phyloP scores from a whole-genome alignment of 2,329 filamentous ascomycete genomes.

The Fusarium keratoplasticum region DNA sequence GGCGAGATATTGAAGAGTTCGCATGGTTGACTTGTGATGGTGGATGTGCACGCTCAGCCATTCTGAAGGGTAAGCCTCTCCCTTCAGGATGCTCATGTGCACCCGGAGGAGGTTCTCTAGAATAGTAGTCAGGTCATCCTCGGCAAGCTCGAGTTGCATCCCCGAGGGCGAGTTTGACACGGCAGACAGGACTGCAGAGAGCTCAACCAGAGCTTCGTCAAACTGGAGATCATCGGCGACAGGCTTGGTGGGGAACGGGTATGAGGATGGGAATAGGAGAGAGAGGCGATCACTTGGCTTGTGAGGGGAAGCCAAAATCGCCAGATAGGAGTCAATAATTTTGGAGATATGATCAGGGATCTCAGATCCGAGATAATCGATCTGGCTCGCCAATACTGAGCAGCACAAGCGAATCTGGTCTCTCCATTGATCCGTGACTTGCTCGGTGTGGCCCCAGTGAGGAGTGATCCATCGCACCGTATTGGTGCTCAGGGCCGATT shows the following conservation, averaged over 20 bases:
- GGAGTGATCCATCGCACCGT: slow-evolving; percentile 92
- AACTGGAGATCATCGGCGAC: slow-evolving; percentile 73
- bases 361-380: slow-evolving; percentile 81
- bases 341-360: slow-evolving; percentile 92
- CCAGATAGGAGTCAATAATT: slow-evolving; percentile 88
- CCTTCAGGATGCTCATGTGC: slow-evolving; percentile 88
- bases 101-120: slow-evolving; percentile 84
- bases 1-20: slow-evolving; percentile 84
- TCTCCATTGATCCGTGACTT: slow-evolving; percentile 86
- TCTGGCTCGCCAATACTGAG: slow-evolving; percentile 89
- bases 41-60: slow-evolving; percentile 97
- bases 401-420: slow-evolving; percentile 95
- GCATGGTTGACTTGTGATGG: slow-evolving; percentile 91
- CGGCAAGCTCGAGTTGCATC: slow-evolving; percentile 79
- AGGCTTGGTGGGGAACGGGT: slow-evolving; percentile 84
- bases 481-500: slow-evolving; percentile 79
- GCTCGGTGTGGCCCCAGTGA: slow-evolving; percentile 84
- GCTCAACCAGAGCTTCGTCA: slow-evolving; percentile 88
- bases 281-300: slow-evolving; percentile 77
- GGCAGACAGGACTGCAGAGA: slow-evolving; percentile 87
- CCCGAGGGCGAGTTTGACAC: slow-evolving; percentile 78
- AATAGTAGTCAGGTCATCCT: slow-evolving; percentile 79
- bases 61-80: slow-evolving; percentile 86
- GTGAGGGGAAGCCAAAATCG: slow-evolving; percentile 70
- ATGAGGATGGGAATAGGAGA: slow-evolving; percentile 87